Evolutionary conservation across 2,329 filamentous ascomycete genomes (phyloP).

Genomic region (Fusarium miscanthi): DNA sequence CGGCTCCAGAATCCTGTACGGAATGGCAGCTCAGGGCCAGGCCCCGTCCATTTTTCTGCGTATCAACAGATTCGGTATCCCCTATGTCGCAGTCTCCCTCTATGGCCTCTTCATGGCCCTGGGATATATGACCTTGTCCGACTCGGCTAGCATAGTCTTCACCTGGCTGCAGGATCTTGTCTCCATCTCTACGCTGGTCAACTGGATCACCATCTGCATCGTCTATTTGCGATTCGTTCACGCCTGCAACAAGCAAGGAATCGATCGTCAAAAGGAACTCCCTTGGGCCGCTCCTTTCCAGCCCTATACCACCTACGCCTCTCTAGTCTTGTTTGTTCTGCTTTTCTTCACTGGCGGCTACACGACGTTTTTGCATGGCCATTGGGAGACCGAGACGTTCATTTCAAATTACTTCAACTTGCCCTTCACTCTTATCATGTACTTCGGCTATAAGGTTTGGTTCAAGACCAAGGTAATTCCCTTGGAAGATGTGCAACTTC

Average conservation of each 20-base stretch:
- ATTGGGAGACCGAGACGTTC: background rate
- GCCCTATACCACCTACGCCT: background rate
- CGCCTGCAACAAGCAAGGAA: background rate
- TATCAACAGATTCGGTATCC: conserved; percentile 6
- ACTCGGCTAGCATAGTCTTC: conserved; percentile 3
- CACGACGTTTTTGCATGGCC: background rate
- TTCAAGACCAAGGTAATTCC: conserved; percentile 2
- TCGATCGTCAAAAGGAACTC: conserved; percentile 8
- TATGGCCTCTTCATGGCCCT: conserved; percentile 2
- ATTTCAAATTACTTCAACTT: conserved; percentile 8
- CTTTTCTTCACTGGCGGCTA: conserved; percentile 1
- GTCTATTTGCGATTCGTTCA: background rate
- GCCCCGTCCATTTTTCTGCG: conserved; percentile 1
- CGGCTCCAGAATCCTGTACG: background rate
- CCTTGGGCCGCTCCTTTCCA: conserved; percentile 5
- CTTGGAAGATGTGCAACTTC: background rate
- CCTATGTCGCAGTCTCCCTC: background rate
- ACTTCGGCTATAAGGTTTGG: conserved; percentile 1
- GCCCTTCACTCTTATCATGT: background rate
- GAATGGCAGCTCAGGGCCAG: conserved; percentile 3
- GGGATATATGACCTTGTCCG: conserved; percentile 2
- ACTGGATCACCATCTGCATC: background rate
- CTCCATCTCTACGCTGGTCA: conserved; percentile 1
- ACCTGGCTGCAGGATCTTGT: conserved; percentile 9
- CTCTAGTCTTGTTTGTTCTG: background rate